Percentiles rank a stretch among this genome's conserved stretches.
phyloP scores from a whole-genome alignment of 2,329 filamentous ascomycete genomes.

The Colletotrichum sp. region DNA sequence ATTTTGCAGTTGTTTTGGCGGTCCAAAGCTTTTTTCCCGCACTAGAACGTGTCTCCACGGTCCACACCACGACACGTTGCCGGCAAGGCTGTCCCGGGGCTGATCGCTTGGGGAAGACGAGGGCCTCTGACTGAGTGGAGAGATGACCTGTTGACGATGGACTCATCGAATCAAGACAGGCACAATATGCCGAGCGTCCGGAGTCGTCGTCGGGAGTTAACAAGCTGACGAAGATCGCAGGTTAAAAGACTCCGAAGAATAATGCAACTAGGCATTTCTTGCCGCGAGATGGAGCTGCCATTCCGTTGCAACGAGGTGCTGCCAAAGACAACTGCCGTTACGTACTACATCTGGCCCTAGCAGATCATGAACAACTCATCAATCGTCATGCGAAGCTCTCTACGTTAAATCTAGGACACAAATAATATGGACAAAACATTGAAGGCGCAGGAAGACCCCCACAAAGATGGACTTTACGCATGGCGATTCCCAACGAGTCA shows the following conservation, averaged over 20 bases:
- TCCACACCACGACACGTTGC: constrained; percentile 1
- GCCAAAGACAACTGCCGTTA: not conserved
- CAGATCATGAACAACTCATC: not conserved
- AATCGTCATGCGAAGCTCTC: not conserved
- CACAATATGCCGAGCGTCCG: not conserved
- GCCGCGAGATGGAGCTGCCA: not conserved
- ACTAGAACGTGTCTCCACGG: constrained; percentile 4
- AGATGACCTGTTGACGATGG: not conserved
- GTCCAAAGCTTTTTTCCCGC: not conserved
- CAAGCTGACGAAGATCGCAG: not conserved
- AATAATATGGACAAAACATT: not conserved
- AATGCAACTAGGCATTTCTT: not conserved
- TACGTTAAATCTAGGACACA: not conserved
- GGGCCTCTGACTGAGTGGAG: not conserved
- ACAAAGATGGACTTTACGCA: not conserved
- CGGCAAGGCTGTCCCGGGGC: constrained; percentile 12
- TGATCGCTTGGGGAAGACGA: constrained; percentile 11
- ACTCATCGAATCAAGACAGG: not conserved
- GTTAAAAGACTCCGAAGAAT: not conserved
- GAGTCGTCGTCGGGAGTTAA: not conserved
- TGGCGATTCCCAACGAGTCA: not conserved
- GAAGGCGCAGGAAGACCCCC: not conserved
- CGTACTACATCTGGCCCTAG: not conserved
- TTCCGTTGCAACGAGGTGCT: not conserved
- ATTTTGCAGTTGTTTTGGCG: not conserved